Conservation (phyloP, 2,329 filamentous ascomycete species). For the Hypoxylon rubiginosum region DNA sequence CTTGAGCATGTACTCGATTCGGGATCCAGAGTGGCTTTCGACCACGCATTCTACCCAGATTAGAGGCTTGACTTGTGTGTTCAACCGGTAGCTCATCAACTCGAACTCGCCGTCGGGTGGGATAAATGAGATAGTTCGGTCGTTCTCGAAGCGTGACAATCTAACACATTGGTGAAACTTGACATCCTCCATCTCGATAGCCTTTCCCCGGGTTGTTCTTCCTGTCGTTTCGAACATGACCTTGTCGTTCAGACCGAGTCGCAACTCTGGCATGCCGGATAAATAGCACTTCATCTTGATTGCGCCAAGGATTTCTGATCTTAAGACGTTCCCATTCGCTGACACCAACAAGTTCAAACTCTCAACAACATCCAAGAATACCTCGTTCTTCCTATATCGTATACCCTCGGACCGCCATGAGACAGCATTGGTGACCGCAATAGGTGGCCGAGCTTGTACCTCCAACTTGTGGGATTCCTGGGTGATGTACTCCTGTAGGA, state of each 20-base stretch:
- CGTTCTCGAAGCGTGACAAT: constrained; percentile 96
- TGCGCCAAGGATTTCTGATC: constrained; percentile 95
- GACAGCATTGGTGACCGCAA: constrained; percentile 97
- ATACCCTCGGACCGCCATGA: constrained; percentile 99
- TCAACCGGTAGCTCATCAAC: constrained; percentile 98
- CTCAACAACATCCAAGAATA: constrained; percentile 97
- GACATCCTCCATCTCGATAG: constrained; percentile 99
- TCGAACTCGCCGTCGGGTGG: constrained; percentile 99
- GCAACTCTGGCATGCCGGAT: constrained; percentile 96
- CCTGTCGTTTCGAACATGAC: constrained; percentile 99
- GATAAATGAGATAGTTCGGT: constrained; percentile 98
- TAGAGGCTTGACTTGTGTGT: constrained; percentile 97
- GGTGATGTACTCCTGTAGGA: constrained; percentile 98
- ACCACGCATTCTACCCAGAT: constrained; percentile 99
- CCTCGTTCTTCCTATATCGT: constrained; percentile 98
- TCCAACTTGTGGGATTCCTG: constrained; percentile 99
- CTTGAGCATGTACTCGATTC: constrained; percentile 99
- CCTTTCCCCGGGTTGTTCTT: constrained; percentile 91
- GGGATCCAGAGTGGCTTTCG: constrained; percentile 92
- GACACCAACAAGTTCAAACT: constrained; percentile 96
- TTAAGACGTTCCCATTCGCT: constrained; percentile 92
- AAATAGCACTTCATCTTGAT: constrained; percentile 99
- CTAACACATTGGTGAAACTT: constrained; percentile 99
- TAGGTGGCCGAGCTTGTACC: constrained; percentile 93
- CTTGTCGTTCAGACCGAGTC: constrained; percentile 96